phyloP scores from a whole-genome alignment of 2,329 filamentous ascomycete species.

The Dactylella cylindrospora region DNA sequence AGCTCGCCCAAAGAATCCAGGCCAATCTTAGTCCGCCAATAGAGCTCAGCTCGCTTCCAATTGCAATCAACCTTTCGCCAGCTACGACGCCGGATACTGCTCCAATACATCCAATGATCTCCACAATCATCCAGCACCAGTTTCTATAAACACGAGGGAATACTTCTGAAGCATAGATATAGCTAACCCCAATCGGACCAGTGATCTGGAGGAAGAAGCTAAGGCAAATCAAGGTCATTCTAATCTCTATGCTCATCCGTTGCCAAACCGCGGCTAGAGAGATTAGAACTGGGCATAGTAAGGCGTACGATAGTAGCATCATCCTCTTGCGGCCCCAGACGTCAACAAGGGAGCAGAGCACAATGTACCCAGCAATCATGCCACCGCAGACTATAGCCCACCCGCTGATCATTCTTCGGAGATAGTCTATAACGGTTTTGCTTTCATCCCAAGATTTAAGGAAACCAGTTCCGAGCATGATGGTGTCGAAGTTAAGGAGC shows the following conservation, averaged over 20 bases:
- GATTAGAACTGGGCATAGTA: not conserved
- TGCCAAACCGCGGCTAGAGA: constrained; percentile 13
- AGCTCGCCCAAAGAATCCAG: constrained; percentile 1
- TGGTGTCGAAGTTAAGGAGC: constrained; percentile 6
- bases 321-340: constrained; percentile 22
- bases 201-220: constrained; percentile 1
- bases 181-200: constrained; percentile 20
- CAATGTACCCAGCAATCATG: constrained; percentile 4
- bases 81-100: constrained; percentile 10
- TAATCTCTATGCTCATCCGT: not conserved
- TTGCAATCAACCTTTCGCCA: not conserved
- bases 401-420: constrained; percentile 3
- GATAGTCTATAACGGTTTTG: not conserved
- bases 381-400: constrained; percentile 2
- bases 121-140: constrained; percentile 25
- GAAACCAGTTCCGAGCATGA: constrained; percentile 2
- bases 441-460: not conserved
- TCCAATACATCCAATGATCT: constrained; percentile 11
- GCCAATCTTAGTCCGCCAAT: not conserved
- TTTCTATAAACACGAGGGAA: constrained; percentile 18
- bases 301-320: constrained; percentile 1
- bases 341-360: constrained; percentile 10
- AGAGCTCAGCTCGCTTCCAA: not conserved
- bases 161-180: constrained; percentile 18
- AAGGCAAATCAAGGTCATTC: constrained; percentile 8